phyloP scores from a whole-genome alignment of 306 rosid genomes.

The Herpetospermum pedunculosum region DNA sequence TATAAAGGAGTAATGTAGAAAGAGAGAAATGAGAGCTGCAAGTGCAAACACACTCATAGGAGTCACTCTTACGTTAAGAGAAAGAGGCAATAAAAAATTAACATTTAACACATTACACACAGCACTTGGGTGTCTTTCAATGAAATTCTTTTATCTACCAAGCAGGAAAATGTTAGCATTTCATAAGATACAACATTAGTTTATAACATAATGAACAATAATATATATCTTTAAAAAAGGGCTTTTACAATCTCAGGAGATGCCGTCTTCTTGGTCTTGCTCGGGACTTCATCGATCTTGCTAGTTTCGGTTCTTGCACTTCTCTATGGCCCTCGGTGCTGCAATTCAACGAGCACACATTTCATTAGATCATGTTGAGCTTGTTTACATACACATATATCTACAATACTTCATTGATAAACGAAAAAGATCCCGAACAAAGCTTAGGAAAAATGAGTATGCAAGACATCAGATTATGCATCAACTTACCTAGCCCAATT shows the following conservation, averaged over 20 bases:
- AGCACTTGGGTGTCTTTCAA: not conserved
- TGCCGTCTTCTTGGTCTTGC: not conserved
- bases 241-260: not conserved
- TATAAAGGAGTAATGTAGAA: not conserved
- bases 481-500: conserved; percentile 56
- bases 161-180: conserved; percentile 5
- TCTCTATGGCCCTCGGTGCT: conserved; percentile 89
- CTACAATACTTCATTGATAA: not conserved
- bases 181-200: conserved; percentile 1
- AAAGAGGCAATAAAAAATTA: not conserved
- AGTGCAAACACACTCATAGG: not conserved
- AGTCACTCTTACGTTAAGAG: not conserved
- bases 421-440: not conserved
- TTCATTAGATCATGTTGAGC: conserved; percentile 1
- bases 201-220: not conserved
- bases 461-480: not conserved
- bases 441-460: not conserved
- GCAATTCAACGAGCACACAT: conserved; percentile 22
- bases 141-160: conserved; percentile 3
- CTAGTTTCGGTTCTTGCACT: conserved; percentile 61
- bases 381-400: not conserved
- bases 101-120: conserved; percentile 3
- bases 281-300: not conserved
- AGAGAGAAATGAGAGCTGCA: not conserved
- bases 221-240: not conserved